phyloP scores from a whole-genome alignment of 805 yeast species.

The Candida oleophila region DNA sequence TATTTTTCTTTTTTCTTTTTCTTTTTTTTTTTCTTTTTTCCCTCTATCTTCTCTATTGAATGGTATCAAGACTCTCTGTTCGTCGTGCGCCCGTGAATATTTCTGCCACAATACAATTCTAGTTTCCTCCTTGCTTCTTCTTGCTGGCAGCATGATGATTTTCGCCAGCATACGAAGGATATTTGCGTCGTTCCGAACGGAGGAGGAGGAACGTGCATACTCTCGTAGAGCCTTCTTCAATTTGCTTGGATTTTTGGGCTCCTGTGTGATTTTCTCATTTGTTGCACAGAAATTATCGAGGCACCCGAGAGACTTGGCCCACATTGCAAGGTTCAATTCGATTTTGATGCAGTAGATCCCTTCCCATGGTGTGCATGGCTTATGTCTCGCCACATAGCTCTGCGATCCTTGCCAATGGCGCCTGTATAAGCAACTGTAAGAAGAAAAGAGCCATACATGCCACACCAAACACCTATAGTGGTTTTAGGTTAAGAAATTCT shows the following conservation, averaged over 20 bases:
- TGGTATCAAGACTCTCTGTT: not conserved
- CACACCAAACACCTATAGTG: too few species aligned
- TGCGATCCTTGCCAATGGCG: too few species aligned
- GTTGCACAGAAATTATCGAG: slow-evolving; percentile 61
- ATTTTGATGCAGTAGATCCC: slow-evolving; percentile 9
- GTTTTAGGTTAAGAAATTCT: too few species aligned
- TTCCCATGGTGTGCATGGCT: not conserved
- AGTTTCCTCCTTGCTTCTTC: not conserved
- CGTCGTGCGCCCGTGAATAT: not conserved
- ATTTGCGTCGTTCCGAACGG: slow-evolving; percentile 79
- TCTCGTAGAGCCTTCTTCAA: slow-evolving; percentile 79
- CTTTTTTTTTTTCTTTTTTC: slow-evolving; percentile 10
- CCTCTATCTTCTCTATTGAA: too few species aligned
- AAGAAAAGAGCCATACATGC: too few species aligned
- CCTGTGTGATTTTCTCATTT: slow-evolving; percentile 78
- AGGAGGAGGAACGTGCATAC: slow-evolving; percentile 76
- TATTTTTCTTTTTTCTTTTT: slow-evolving; percentile 2
- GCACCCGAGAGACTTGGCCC: slow-evolving; percentile 30
- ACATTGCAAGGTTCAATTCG: slow-evolving; percentile 26
- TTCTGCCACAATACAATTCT: not conserved
- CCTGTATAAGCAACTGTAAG: too few species aligned
- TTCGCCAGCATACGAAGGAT: slow-evolving; percentile 75
- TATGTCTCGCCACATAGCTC: too few species aligned
- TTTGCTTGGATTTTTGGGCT: slow-evolving; percentile 74
- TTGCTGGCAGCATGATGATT: slow-evolving; percentile 47